A percentile compares a stretch with the other conserved stretches of the same genome.
Conservation (phyloP, 257 asterid genomes). For the Gentiana dahurica region DNA sequence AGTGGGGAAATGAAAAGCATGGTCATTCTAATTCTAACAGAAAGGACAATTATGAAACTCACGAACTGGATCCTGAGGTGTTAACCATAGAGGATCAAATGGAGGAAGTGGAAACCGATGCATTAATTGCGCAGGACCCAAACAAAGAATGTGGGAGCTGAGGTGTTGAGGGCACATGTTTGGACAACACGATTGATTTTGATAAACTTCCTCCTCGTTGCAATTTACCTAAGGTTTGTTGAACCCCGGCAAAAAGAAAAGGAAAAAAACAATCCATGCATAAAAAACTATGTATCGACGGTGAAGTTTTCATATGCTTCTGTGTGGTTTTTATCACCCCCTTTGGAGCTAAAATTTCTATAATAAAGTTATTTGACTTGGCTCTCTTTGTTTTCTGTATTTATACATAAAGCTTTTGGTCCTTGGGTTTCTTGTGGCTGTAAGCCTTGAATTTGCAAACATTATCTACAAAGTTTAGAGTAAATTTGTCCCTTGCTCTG, state of each 20-base stretch:
- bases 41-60: conserved; percentile 22
- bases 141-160: conserved; percentile 22
- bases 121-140: not conserved
- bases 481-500: not conserved
- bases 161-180: conserved; percentile 13
- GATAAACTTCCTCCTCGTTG: conserved; percentile 66
- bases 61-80: no score
- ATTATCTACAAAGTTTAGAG: not conserved
- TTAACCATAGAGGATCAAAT: no score
- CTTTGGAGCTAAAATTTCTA: no score
- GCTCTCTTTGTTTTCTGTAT: no score
- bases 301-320: no score
- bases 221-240: conserved; percentile 53
- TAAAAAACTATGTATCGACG: no score
- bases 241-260: no score
- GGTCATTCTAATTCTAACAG: conserved; percentile 23
- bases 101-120: no score
- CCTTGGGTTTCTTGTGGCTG: not conserved
- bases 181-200: conserved; percentile 33
- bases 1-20: conserved; percentile 68
- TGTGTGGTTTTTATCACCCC: no score
- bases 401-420: not conserved
- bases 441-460: not conserved
- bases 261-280: no score
- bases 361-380: no score